Percentiles rank a stretch among this genome's conserved stretches.
Conservation (phyloP, 2,329 filamentous ascomycete genomes). For the Ophiobolus disseminans region DNA sequence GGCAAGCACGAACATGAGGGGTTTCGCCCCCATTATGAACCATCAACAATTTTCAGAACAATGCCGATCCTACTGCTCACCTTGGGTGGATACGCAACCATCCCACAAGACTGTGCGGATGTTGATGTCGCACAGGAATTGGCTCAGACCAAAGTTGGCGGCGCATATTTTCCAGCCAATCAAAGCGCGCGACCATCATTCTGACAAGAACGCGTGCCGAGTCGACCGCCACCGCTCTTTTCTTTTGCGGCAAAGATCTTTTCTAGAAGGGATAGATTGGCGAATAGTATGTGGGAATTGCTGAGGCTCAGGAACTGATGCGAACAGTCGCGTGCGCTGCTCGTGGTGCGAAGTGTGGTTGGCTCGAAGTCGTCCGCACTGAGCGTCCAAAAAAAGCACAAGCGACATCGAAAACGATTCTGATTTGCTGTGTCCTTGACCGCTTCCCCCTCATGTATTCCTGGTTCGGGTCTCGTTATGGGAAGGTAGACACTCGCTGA, state of each 20-base stretch:
- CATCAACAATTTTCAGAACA: neutral
- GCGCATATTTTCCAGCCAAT: constrained; percentile 19
- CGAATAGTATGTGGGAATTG: neutral
- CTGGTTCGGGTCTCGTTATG: neutral
- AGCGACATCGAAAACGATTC: neutral
- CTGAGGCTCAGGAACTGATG: constrained; percentile 4
- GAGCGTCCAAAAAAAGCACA: neutral
- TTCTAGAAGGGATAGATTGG: constrained; percentile 4
- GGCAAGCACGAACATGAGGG: constrained; percentile 8
- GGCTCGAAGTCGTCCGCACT: constrained; percentile 20
- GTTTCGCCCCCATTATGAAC: constrained; percentile 2
- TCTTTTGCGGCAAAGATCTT: constrained; percentile 4
- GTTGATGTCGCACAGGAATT: constrained; percentile 25
- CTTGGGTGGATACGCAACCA: constrained; percentile 6
- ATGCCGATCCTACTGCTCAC: neutral
- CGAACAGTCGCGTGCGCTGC: neutral
- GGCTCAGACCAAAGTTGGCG: constrained; percentile 23
- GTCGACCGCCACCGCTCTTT: constrained; percentile 17
- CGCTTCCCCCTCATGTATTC: neutral
- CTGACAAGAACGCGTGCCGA: constrained; percentile 9
- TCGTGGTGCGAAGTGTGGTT: constrained; percentile 7
- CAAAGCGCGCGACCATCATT: constrained; percentile 5
- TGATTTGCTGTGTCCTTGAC: constrained; percentile 1
- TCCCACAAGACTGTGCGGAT: constrained; percentile 9
- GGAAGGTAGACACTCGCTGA: neutral